Evolutionary conservation across 2,329 filamentous ascomycete genomes (phyloP).

Genomic region (Phialophora macrospora): DNA sequence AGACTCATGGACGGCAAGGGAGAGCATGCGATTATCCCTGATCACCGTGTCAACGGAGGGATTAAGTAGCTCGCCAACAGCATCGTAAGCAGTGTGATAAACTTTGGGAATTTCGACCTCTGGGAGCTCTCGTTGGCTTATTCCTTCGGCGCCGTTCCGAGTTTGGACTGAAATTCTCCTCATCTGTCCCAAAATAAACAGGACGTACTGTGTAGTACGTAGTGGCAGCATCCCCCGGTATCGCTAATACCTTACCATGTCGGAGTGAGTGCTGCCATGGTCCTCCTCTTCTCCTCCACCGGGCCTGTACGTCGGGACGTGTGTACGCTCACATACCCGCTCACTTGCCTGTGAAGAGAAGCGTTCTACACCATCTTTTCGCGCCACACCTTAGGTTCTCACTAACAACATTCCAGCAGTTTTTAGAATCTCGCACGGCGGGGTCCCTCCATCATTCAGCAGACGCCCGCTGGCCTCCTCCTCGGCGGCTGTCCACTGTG

Average conservation of each 20-base stretch:
- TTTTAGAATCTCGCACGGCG: not conserved
- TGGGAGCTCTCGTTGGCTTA: slow-evolving; percentile 1
- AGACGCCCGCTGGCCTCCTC: not conserved
- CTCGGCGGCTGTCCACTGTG: not conserved
- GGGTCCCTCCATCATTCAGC: not conserved
- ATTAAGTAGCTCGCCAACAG: not conserved
- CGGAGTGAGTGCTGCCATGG: not conserved
- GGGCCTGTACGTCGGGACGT: not conserved
- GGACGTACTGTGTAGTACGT: not conserved
- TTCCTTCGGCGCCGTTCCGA: slow-evolving; percentile 17
- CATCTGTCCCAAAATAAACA: slow-evolving; percentile 16
- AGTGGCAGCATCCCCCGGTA: not conserved
- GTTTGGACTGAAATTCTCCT: slow-evolving; percentile 3
- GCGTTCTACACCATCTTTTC: not conserved
- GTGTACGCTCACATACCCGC: slow-evolving; percentile 5
- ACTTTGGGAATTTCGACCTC: slow-evolving; percentile 1
- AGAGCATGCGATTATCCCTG: not conserved
- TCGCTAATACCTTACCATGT: not conserved
- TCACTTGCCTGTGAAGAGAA: not conserved
- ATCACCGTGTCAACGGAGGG: not conserved
- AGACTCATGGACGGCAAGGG: not conserved
- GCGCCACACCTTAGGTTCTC: not conserved
- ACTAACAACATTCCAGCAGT: not conserved
- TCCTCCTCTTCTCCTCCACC: not conserved
- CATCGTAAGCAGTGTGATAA: not conserved